Conservation (phyloP, 495 filamentous ascomycete species). For the Hypoxylon lienhwacheense region DNA sequence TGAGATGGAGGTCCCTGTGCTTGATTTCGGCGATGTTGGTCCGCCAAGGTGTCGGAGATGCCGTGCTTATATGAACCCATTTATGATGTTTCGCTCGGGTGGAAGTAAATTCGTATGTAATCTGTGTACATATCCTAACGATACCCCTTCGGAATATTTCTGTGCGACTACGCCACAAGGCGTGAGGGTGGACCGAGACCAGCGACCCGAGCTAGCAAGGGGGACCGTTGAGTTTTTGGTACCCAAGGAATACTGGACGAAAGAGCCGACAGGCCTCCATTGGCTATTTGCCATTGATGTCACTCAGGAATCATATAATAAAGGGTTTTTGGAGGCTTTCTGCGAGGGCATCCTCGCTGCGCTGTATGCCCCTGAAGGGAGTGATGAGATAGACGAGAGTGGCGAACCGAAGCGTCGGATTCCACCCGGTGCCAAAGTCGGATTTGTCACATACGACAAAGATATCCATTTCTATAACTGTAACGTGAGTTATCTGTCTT, state of each 20-base stretch:
- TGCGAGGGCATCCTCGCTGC: constrained; percentile 86
- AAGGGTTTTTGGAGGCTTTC: constrained; percentile 86
- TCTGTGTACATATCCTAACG: constrained; percentile 96
- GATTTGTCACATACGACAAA: constrained; percentile 93
- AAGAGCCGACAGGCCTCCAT: constrained; percentile 83
- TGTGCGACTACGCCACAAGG: constrained; percentile 86
- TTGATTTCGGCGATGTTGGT: constrained; percentile 92
- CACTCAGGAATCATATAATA: constrained; percentile 82
- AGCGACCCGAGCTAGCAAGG: constrained; percentile 83
- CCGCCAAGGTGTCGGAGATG: constrained; percentile 93
- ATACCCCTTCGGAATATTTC: constrained; percentile 90
- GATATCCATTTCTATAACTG: constrained; percentile 98
- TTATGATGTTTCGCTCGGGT: constrained; percentile 93
- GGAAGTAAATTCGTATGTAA: constrained; percentile 98
- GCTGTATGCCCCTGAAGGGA: constrained; percentile 69
- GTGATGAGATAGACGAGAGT: constrained; percentile 56
- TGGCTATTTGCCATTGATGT: constrained; percentile 94
- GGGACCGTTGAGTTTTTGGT: constrained; percentile 96
- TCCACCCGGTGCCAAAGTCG: constrained; percentile 81
- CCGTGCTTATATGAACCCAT: constrained; percentile 96
- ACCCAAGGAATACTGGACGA: constrained; percentile 98
- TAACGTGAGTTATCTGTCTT: constrained; percentile 62
- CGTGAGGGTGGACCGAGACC: constrained; percentile 81
- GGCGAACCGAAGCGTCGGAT: constrained; percentile 63
- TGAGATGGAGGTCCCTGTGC: constrained; percentile 83